phyloP scores from a whole-genome alignment of 2,329 filamentous ascomycete species.

The Elsinoe necatrix region DNA sequence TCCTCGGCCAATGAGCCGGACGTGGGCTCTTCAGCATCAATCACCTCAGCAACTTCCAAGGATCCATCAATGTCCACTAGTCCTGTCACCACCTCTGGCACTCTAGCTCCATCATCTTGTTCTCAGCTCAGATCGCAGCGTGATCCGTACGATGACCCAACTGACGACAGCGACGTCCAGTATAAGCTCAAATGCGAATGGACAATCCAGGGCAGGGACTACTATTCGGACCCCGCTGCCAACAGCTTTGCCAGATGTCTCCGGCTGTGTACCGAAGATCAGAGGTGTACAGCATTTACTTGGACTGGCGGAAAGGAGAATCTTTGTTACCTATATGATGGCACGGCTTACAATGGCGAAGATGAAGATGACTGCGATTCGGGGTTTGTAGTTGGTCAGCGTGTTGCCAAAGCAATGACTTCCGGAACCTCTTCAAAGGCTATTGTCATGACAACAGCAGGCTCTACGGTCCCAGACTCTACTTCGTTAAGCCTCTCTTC shows the following conservation, averaged over 20 bases:
- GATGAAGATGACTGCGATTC: neutral
- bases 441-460: neutral
- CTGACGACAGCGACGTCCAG: neutral
- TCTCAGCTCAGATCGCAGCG: neutral
- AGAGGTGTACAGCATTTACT: neutral
- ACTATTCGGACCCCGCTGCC: neutral
- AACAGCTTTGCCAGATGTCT: neutral
- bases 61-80: neutral
- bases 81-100: too few species aligned
- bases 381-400: neutral
- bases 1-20: neutral
- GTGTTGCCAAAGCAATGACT: neutral
- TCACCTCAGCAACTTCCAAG: neutral
- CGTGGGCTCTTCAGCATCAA: neutral
- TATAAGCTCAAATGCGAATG: neutral
- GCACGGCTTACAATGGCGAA: neutral
- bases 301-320: neutral
- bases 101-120: neutral
- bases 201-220: neutral
- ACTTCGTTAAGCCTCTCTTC: neutral
- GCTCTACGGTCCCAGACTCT: neutral
- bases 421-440: neutral
- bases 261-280: neutral
- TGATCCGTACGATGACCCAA: neutral
- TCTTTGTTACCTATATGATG: neutral